Evolutionary conservation across 441 rosid genomes (phyloP), one percentile per base, ranked within the genome.

Genomic region (Gossypium schwendimanii): DNA sequence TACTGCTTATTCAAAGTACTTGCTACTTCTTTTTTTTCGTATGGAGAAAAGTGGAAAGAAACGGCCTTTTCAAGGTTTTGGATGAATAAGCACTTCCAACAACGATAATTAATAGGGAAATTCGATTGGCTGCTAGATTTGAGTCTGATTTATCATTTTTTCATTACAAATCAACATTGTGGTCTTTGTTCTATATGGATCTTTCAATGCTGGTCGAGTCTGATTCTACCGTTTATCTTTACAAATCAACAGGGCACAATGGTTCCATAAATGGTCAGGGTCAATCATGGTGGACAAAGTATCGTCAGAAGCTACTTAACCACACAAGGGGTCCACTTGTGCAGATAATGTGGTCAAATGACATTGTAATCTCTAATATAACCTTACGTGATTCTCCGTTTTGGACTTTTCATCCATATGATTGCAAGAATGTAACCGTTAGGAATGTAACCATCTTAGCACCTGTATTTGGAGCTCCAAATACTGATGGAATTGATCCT

Each of bases 251-350:
- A 95, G 98, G 97, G 77, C 90, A 92, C 77, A 92, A 95, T 66
- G 99, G 99, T 72, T 91, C 96, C 70, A 90, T 95, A 67, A 86
- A 91, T 69, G 99, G 98, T 73, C 98, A 95, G 82, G 99, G 99
- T 68, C 90, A 89, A 73, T 65, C 89, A 62, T 94, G 97, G 98
- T 92, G 99, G 99, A 91, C 82, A 76, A 94, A 88, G 82, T 81
- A 87, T 80, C 93, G 90, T 53, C 94, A 91, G 80, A 91, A 94
- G 84, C 90, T 87, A 82, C 93, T 94, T 63, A 91, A 89, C 79
- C 73, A 94, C 82, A 91, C 99, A 0, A 91, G 98, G 78, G 99
- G 97, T 7, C 97, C 99, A 3, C 91, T 94, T 70, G 88, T 94
- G 65, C 98, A 94, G 77, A 88, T 94, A 33, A 89, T 94, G 99